Base-by-base conservation (phyloP, 495 filamentous ascomycete species). In the Annulohypoxylon nitens region DNA sequence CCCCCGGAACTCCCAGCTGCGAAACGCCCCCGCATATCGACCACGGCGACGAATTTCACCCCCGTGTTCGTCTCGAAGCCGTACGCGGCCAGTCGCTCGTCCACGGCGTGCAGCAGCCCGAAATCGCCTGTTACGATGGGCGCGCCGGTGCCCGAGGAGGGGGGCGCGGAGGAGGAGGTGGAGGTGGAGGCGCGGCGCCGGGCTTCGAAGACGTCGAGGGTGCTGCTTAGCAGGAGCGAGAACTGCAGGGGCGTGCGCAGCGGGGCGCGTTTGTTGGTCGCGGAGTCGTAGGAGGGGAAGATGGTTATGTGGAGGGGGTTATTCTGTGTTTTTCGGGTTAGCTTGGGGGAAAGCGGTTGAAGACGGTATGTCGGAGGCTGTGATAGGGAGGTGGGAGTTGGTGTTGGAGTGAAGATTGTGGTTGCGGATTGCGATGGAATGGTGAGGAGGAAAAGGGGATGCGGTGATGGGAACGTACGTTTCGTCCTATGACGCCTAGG, bases 61-160 rank as follows among this genome's bases (percentile, higher is more conserved):
- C 95, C 95, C 5, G 97, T 98, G 79, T 97, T 98, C n/a, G 96
- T 98, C 76, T 97, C 86, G 89, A 93, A 98, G 68, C 96, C 96
- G 84, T 98, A 99, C 64, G 91, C 89, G 16, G 94, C 93, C 20
- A 98, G 84, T 10, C 93, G 88, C 80, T 99, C 97, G 82, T 98
- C 97, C 47, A 99, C 85, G 16, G 93, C 93, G 79, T 98, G 94
- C 37, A 99, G 85, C 0, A 98, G 87, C 6, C 97, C 97, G 64
- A 94, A 93, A 76, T 98, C 97, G 73, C 95, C 94, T 1, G 81
- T 80, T 1, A 88, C 77, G 0, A 83, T 90, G 18, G 90, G 75
- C 20, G 64, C 26, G 11, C 37, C 54, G 51, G 25, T 50, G 41
- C 48, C 57, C 12, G 64, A 50, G 11, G n/a, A 20, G 43, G 43